Evolutionary conservation across 2,329 filamentous ascomycete genomes (phyloP), one percentile per base, ranked within the genome.

Genomic region (Drechslerella stenobrocha): DNA sequence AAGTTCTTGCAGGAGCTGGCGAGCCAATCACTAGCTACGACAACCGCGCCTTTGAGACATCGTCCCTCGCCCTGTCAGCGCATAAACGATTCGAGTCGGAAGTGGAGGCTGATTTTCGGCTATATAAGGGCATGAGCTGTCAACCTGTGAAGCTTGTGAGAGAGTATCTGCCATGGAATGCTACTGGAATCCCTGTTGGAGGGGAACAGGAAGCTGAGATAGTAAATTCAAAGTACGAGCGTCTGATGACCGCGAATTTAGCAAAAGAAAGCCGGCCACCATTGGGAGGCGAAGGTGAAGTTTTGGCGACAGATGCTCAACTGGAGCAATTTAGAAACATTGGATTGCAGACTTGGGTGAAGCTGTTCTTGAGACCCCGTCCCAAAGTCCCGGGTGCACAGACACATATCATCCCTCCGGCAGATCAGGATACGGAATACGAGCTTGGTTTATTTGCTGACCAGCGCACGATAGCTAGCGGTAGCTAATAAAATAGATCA

Each of bases 111-210:
- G 60, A 65, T 8, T 47, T 57, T 22, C 26, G 60, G 24, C n/a
- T 40, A 9, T 65, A 58, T 23, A 18, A 44, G 3, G 37, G 30
- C 9, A 52, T 58, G 52, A 65, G 60, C 13, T 65, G 52, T 28
- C 60, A 65, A 23, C 15, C 52, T 0, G 60, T 65, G 8, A 52
- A 45, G 6, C 47, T 65, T 9, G 34, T 48, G 4, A 28, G 60
- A 26, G 40, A 57, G 9, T 65, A 57, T 20, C 8, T 65, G 20
- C 52, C 52, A 8, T 65, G 60, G 60, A 65, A 65, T 47, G 47
- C 60, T 11, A 57, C 60, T 1, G 60, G 47, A 1, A 15, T 58
- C 2, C 20, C 40, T 18, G 34, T 65, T 30, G 22, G 3, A 9
- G 52, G 28, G 0, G 52, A 58, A 34, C 57, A 26, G 40, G 60